Evolutionary conservation across 2,329 filamentous ascomycete species (phyloP).

Genomic region (Sporothrix globosa): DNA sequence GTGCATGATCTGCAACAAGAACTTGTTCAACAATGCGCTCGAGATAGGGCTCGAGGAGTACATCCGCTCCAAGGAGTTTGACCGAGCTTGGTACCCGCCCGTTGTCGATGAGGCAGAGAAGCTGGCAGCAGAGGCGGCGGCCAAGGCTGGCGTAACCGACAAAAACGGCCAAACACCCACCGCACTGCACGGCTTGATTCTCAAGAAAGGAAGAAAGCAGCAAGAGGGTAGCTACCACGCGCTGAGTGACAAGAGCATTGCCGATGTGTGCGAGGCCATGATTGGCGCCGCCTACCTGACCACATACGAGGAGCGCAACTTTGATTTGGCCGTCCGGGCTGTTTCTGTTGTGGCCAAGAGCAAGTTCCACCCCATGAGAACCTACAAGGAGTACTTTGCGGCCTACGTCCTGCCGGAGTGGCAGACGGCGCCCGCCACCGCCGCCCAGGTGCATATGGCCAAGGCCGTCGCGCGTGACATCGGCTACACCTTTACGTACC

Average conservation of each 20-base stretch:
- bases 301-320: conserved; percentile 46
- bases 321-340: conserved; percentile 63
- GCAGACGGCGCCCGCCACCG: conserved; percentile 64
- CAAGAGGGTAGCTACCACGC: conserved; percentile 61
- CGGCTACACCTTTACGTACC: conserved; percentile 69
- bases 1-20: conserved; percentile 87
- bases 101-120: conserved; percentile 30
- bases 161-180: not conserved
- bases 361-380: conserved; percentile 68
- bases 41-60: conserved; percentile 70
- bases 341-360: conserved; percentile 72
- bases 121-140: not conserved
- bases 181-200: conserved; percentile 58
- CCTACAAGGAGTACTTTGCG: conserved; percentile 73
- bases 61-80: conserved; percentile 81
- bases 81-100: conserved; percentile 86
- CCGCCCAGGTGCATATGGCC: conserved; percentile 70
- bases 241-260: conserved; percentile 85
- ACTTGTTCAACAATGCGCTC: conserved; percentile 77
- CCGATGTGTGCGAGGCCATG: conserved; percentile 91
- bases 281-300: conserved; percentile 81
- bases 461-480: conserved; percentile 62
- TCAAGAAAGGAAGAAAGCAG: conserved; percentile 70
- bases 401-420: conserved; percentile 72
- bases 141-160: not conserved